phyloP scores from a whole-genome alignment of 169 alveolate species.

The Plasmodium vinckei region DNA sequence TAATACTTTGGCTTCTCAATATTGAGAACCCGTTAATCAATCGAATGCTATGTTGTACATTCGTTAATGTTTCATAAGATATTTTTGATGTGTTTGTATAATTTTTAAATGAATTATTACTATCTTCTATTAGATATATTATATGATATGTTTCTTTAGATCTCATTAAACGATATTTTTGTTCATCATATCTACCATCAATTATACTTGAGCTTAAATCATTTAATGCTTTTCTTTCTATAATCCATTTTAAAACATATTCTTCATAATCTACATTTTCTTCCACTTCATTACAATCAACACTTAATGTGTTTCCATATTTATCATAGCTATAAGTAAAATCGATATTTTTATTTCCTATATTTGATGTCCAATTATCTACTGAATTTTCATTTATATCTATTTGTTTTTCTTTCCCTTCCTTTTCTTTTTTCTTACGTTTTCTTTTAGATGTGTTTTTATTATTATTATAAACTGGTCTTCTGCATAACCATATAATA shows the following conservation, averaged over 20 bases:
- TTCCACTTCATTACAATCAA: slow-evolving; percentile 10
- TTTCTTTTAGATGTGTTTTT: background rate
- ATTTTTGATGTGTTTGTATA: slow-evolving; percentile 80
- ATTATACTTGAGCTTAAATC: slow-evolving; percentile 88
- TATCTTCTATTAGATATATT: slow-evolving; percentile 85
- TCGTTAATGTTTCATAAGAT: slow-evolving; percentile 66
- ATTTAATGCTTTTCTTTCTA: slow-evolving; percentile 87
- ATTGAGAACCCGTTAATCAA: slow-evolving; percentile 78
- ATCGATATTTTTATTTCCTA: background rate
- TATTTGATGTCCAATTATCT: background rate
- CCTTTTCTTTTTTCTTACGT: slow-evolving; percentile 11
- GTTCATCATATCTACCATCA: slow-evolving; percentile 90
- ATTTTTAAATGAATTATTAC: slow-evolving; percentile 78
- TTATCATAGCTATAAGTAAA: too few species aligned
- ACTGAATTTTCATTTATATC: background rate
- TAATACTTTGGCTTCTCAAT: slow-evolving; percentile 81
- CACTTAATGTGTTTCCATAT: background rate
- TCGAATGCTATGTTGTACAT: slow-evolving; percentile 79
- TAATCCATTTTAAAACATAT: slow-evolving; percentile 87
- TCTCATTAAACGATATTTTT: slow-evolving; percentile 86
- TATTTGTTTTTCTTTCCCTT: background rate
- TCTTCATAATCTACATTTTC: slow-evolving; percentile 78
- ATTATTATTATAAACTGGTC: slow-evolving; percentile 26
- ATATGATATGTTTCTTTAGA: slow-evolving; percentile 84
- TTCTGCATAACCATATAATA: slow-evolving; percentile 83